A percentile compares a stretch with the other conserved stretches of the same genome.
phyloP scores from a whole-genome alignment of 306 rosid species.

The Gastrolobium villosum region DNA sequence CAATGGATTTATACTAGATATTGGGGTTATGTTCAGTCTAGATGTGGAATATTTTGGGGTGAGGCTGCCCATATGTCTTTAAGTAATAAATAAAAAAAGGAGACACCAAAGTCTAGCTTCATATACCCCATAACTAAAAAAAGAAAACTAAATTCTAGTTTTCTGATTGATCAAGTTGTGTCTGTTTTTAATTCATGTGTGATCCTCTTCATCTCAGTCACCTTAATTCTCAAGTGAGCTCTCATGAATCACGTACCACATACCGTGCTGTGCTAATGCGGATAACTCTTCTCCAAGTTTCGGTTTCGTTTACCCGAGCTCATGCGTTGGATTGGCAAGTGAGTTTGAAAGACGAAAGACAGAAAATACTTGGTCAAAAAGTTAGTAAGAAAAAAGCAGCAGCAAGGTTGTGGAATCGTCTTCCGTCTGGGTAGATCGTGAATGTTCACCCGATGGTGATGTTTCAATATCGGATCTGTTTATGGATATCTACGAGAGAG shows the following conservation, averaged over 20 bases:
- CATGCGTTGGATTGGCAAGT: slow-evolving; percentile 18
- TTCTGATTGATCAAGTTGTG: slow-evolving; percentile 16
- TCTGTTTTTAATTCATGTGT: slow-evolving; percentile 14
- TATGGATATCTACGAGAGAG: too few relatives aligned
- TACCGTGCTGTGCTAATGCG: slow-evolving; percentile 12
- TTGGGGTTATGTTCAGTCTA: background rate
- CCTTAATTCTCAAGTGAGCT: slow-evolving; percentile 1
- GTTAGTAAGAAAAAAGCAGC: too few relatives aligned
- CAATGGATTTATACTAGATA: background rate
- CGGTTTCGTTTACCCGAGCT: slow-evolving; percentile 15
- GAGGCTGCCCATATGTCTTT: background rate
- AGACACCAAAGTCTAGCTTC: background rate
- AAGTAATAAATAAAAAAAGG: background rate
- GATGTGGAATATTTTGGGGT: slow-evolving; percentile 4
- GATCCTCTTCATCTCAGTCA: slow-evolving; percentile 30
- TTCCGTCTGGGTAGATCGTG: too few relatives aligned
- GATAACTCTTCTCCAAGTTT: slow-evolving; percentile 10
- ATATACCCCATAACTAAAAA: background rate
- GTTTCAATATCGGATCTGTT: too few relatives aligned
- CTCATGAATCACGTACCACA: slow-evolving; percentile 12
- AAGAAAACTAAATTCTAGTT: slow-evolving; percentile 25
- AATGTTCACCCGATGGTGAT: too few relatives aligned
- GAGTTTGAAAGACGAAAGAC: slow-evolving; percentile 18
- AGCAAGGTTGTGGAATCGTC: too few relatives aligned
- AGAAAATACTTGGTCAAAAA: background rate